Evolutionary conservation across 148 eudicot genomes (phyloP).

Genomic region (Camellia granthamiana): DNA sequence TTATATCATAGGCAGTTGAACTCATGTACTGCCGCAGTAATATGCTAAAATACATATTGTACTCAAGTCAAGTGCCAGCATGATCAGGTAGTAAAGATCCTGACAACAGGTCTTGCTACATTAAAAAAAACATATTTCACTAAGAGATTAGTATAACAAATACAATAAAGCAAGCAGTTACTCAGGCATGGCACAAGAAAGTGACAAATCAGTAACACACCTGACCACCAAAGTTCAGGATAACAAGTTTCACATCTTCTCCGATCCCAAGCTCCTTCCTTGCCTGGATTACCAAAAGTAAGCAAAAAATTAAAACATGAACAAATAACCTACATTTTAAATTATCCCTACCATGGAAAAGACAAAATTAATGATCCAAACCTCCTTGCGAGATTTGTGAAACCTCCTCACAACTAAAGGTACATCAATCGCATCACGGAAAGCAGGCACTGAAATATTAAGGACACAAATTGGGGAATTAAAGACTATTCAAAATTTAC

Average conservation of each 20-base stretch:
- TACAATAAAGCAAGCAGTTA: not conserved
- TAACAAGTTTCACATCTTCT: constrained; percentile 74
- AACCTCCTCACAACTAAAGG: constrained; percentile 95
- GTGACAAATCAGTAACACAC: constrained; percentile 29
- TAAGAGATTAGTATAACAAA: not conserved
- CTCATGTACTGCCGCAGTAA: not conserved
- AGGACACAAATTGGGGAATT: not conserved
- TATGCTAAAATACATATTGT: not conserved
- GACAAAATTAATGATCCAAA: constrained; percentile 18
- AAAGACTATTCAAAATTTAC: not conserved
- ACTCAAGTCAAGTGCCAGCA: not conserved
- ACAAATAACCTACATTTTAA: not conserved
- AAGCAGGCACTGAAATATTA: constrained; percentile 84
- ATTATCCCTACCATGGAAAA: constrained; percentile 9
- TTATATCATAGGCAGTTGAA: not conserved
- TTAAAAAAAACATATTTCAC: not conserved
- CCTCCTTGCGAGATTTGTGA: constrained; percentile 91
- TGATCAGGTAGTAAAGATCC: not conserved
- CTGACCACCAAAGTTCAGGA: constrained; percentile 98
- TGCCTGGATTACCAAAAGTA: constrained; percentile 40
- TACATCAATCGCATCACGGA: constrained; percentile 91
- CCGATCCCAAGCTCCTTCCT: constrained; percentile 74
- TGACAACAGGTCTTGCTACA: not conserved
- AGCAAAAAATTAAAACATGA: constrained; percentile 5
- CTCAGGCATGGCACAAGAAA: not conserved